Evolutionary conservation across 768 basidiomycete genomes (phyloP).

Genomic region (Solioccasus polychromus): DNA sequence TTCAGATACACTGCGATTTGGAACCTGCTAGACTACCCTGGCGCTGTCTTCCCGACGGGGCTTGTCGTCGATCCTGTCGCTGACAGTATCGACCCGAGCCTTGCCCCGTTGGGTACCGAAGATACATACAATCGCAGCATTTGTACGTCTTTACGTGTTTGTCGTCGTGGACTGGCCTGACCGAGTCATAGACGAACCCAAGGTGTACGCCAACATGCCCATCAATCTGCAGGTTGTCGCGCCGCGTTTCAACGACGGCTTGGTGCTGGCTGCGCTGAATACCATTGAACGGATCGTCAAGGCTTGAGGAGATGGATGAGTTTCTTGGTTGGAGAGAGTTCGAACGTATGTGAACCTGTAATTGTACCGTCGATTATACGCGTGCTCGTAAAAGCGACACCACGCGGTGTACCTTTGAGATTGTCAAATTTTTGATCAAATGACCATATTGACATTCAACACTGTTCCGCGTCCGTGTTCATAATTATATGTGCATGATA

Average conservation of each 20-base stretch:
- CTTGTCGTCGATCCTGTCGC: conserved; percentile 25
- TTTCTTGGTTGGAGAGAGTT: too few species aligned
- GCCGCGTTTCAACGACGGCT: conserved; percentile 25
- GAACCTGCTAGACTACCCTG: conserved; percentile 46
- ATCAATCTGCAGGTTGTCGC: conserved; percentile 23
- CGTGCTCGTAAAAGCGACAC: too few species aligned
- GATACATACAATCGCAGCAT: conserved; percentile 17
- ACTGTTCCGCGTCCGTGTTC: too few species aligned
- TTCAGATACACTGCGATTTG: conserved; percentile 39
- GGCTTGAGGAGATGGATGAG: not conserved
- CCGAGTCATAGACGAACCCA: conserved; percentile 19
- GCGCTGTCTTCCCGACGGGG: conserved; percentile 41
- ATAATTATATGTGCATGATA: too few species aligned
- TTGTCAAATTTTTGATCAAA: too few species aligned
- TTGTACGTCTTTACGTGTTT: conserved; percentile 15
- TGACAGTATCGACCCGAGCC: conserved; percentile 18
- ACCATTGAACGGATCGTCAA: conserved; percentile 24
- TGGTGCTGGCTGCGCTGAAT: conserved; percentile 26
- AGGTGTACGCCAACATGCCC: conserved; percentile 14
- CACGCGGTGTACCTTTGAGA: too few species aligned
- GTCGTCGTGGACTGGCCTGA: conserved; percentile 5
- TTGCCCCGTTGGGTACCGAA: conserved; percentile 14
- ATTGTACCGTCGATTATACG: too few species aligned
- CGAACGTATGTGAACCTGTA: not conserved
- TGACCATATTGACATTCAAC: too few species aligned